Percentiles rank a stretch among this genome's conserved stretches.
These are phyloP conservation scores for Pholiota conissans DNA, from an alignment of 768 basidiomycete species.

Conservation along the genomic window DNA sequence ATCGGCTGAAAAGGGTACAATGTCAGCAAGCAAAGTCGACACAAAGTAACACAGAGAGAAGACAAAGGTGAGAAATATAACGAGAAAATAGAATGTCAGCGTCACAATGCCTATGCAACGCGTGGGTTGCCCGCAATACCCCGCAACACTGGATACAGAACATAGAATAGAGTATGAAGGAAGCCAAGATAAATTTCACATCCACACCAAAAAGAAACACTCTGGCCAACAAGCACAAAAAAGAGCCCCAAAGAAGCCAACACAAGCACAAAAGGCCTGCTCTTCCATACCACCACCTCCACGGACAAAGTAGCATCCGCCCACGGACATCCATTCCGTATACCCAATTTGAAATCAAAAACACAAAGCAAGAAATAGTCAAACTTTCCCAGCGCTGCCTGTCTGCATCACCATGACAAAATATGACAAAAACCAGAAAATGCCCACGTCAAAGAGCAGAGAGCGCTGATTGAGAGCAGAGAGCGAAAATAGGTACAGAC, in stretches of 20 bases:
- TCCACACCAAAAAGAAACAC: too few species aligned
- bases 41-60: neutral
- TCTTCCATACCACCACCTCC: too few species aligned
- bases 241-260: too few species aligned
- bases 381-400: neutral
- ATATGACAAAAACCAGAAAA: neutral
- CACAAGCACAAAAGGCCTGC: too few species aligned
- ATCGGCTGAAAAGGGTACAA: constrained; percentile 59
- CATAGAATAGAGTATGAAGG: neutral
- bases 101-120: neutral
- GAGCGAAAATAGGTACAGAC: neutral
- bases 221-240: too few species aligned
- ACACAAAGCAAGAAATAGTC: neutral
- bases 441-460: neutral
- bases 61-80: neutral
- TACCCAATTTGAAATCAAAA: too few species aligned
- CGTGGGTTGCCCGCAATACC: neutral
- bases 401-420: neutral
- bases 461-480: neutral
- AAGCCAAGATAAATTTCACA: too few species aligned
- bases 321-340: too few species aligned
- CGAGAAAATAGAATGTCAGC: neutral
- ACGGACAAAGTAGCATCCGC: too few species aligned
- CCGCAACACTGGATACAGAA: neutral
- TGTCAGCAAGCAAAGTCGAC: neutral